phyloP scores from a whole-genome alignment of 2,329 filamentous ascomycete species.

The Capronia coronata region DNA sequence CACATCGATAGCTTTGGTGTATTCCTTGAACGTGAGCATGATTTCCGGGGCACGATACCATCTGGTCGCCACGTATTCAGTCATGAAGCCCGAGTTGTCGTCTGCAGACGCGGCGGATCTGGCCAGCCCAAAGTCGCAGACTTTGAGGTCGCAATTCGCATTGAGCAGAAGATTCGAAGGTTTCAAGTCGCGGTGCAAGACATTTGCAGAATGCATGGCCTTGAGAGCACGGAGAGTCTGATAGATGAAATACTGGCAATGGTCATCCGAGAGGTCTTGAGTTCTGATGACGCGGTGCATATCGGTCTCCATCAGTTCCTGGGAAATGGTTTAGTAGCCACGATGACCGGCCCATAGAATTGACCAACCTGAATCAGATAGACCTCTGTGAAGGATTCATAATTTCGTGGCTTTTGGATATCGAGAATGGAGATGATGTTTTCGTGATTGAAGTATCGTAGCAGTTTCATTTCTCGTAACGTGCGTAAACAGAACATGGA shows the following conservation, averaged over 20 bases:
- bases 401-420: slow-evolving; percentile 95
- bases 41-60: slow-evolving; percentile 99
- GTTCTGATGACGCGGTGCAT: slow-evolving; percentile 99
- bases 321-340: slow-evolving; percentile 10
- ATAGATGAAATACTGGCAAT: slow-evolving; percentile 99
- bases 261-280: slow-evolving; percentile 95
- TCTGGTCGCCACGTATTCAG: slow-evolving; percentile 97
- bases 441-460: slow-evolving; percentile 99
- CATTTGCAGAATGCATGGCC: slow-evolving; percentile 98
- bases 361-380: slow-evolving; percentile 85
- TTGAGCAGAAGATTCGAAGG: slow-evolving; percentile 95
- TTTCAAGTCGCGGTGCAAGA: slow-evolving; percentile 94
- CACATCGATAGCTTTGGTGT: slow-evolving; percentile 98
- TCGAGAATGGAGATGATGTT: slow-evolving; percentile 99
- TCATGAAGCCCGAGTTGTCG: slow-evolving; percentile 99
- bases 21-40: slow-evolving; percentile 99
- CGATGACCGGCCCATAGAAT: background rate
- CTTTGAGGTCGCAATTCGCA: slow-evolving; percentile 97
- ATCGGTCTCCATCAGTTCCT: slow-evolving; percentile 99
- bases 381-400: slow-evolving; percentile 93
- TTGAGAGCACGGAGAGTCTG: slow-evolving; percentile 95
- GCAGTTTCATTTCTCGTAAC: slow-evolving; percentile 95
- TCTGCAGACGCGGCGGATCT: slow-evolving; percentile 94
- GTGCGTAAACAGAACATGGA: slow-evolving; percentile 98
- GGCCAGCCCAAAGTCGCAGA: slow-evolving; percentile 96